Conservation (phyloP, 306 rosid genomes). For the Fragaria iinumae region DNA sequence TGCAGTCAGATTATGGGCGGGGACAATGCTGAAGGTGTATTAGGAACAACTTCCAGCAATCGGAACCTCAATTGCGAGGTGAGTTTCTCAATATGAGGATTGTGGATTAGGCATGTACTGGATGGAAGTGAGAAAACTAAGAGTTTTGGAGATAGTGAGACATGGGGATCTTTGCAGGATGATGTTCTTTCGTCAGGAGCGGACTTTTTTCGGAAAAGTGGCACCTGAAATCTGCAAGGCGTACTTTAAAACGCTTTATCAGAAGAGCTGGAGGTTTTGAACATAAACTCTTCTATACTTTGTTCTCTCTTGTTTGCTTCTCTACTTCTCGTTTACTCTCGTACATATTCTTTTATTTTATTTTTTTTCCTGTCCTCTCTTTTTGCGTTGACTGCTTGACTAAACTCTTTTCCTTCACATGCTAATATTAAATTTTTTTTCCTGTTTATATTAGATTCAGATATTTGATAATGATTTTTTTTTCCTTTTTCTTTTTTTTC, state of each 20-base stretch:
- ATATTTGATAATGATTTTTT: conserved; percentile 19
- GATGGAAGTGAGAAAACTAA: conserved; percentile 70
- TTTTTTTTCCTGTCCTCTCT: background rate
- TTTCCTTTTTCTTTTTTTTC: background rate
- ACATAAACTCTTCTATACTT: conserved; percentile 30
- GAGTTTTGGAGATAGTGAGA: conserved; percentile 67
- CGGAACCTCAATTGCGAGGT: conserved; percentile 75
- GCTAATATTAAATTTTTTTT: background rate
- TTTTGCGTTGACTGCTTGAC: background rate
- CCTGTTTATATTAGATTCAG: background rate
- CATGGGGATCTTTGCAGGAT: conserved; percentile 82
- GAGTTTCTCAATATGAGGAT: conserved; percentile 75
- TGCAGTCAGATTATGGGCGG: conserved; percentile 37
- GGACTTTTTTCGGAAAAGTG: conserved; percentile 33
- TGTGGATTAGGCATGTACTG: conserved; percentile 59
- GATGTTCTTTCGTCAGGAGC: conserved; percentile 49
- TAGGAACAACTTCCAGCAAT: conserved; percentile 41
- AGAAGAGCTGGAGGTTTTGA: conserved; percentile 74
- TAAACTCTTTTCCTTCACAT: background rate
- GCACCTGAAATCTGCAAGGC: conserved; percentile 42
- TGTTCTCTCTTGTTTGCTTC: background rate
- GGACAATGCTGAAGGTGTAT: conserved; percentile 48
- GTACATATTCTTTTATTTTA: background rate
- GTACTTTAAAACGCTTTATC: conserved; percentile 49
- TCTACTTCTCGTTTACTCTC: background rate